Percentiles rank a stretch among this genome's conserved stretches.
phyloP scores from a whole-genome alignment of 805 yeast genomes.

The Ogataea chonburiensis region DNA sequence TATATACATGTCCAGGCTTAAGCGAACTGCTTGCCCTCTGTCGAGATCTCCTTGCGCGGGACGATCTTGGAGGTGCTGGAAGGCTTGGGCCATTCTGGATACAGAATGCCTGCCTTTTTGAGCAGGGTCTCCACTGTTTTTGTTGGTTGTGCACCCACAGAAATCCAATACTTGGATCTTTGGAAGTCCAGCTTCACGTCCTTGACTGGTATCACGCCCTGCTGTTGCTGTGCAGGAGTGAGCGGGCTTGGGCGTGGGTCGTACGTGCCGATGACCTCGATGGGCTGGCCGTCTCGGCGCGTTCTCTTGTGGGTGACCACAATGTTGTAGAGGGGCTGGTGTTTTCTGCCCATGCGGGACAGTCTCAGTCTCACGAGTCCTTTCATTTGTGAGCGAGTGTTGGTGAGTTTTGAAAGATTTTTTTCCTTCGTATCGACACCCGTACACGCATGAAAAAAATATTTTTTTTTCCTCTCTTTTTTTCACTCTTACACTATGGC shows the following conservation, averaged over 20 bases:
- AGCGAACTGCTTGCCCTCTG: constrained; percentile 28
- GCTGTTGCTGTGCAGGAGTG: constrained; percentile 56
- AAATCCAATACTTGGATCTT: constrained; percentile 93
- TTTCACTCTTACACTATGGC: constrained; percentile 9
- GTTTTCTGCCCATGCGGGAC: constrained; percentile 89
- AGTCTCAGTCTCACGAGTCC: constrained; percentile 84
- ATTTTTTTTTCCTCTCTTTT: constrained; percentile 5
- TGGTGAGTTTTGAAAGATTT: constrained; percentile 1
- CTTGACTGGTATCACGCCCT: constrained; percentile 61
- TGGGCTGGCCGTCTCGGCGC: constrained; percentile 86
- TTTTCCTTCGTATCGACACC: constrained; percentile 5
- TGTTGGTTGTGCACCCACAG: constrained; percentile 95
- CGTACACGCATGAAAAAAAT: constrained; percentile 10
- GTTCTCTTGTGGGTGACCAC: constrained; percentile 76
- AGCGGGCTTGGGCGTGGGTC: constrained; percentile 77
- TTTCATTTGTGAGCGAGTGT: constrained; percentile 38
- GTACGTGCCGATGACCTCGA: constrained; percentile 94
- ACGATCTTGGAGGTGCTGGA: constrained; percentile 23
- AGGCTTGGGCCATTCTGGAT: constrained; percentile 59
- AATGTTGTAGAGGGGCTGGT: constrained; percentile 86
- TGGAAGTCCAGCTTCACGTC: constrained; percentile 82
- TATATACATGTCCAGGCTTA: constrained; percentile 11
- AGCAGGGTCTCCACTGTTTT: constrained; percentile 75
- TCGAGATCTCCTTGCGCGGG: constrained; percentile 22
- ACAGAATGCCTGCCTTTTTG: constrained; percentile 72